These are phyloP conservation scores for Microdochium nivale DNA, from an alignment of 2,329 filamentous ascomycete genomes.

Conservation along the genomic window DNA sequence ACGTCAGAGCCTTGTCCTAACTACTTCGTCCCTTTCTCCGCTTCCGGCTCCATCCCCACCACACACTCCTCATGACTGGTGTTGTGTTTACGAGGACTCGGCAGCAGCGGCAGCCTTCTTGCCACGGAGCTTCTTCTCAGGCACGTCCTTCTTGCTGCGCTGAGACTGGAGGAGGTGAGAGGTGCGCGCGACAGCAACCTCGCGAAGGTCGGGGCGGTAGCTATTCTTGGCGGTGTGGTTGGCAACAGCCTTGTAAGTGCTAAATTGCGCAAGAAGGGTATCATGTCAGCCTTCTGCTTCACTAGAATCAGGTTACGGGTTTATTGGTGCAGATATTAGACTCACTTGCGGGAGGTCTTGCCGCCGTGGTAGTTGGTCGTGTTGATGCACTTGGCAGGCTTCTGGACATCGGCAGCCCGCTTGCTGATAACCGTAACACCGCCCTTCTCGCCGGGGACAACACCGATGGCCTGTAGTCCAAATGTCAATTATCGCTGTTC, in stretches of 20 bases:
- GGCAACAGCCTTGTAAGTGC: constrained; percentile 85
- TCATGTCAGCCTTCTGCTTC: neutral
- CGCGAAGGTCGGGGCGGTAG: constrained; percentile 76
- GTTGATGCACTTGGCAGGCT: constrained; percentile 60
- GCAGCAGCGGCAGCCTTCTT: constrained; percentile 69
- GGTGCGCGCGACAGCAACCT: constrained; percentile 74
- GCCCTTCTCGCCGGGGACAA: constrained; percentile 68
- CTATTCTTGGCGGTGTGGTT: constrained; percentile 71
- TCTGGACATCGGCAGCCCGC: constrained; percentile 63
- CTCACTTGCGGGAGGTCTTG: constrained; percentile 75
- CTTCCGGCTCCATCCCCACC: constrained; percentile 5
- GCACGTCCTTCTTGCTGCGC: constrained; percentile 66
- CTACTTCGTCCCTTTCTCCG: constrained; percentile 1
- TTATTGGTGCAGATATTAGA: constrained; percentile 11
- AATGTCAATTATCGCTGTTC: constrained; percentile 16
- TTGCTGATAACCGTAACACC: constrained; percentile 77
- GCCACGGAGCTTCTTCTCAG: constrained; percentile 69
- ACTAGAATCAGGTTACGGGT: constrained; percentile 2
- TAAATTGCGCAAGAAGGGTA: constrained; percentile 24
- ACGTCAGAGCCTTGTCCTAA: neutral
- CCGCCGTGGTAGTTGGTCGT: constrained; percentile 61
- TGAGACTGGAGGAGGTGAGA: constrained; percentile 77
- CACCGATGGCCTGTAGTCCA: constrained; percentile 63
- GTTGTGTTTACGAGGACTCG: constrained; percentile 29
- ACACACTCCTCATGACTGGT: neutral